Conservation (phyloP, 768 basidiomycete species). For the Collybia sp. region DNA sequence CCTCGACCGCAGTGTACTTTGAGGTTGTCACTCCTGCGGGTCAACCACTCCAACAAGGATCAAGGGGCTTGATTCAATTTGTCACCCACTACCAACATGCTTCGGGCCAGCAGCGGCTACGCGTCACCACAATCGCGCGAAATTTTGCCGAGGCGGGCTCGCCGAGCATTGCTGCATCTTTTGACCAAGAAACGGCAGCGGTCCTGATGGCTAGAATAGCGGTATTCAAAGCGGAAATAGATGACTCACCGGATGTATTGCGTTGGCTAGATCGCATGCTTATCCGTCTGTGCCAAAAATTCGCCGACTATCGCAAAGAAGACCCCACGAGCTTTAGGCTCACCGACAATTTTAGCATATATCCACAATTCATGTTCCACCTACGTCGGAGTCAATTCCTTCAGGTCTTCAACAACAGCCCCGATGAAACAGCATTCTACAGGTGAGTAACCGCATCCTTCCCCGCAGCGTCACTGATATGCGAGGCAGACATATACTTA, state of each 20-base stretch:
- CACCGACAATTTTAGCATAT: constrained; percentile 95
- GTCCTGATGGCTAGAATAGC: constrained; percentile 99
- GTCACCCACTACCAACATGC: constrained; percentile 98
- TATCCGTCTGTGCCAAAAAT: constrained; percentile 97
- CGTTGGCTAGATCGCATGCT: constrained; percentile 99
- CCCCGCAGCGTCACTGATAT: not conserved
- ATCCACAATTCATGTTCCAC: constrained; percentile 99
- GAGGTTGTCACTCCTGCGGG: constrained; percentile 98
- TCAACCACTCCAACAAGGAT: constrained; percentile 83
- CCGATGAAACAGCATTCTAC: constrained; percentile 99
- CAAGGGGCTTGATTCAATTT: constrained; percentile 94
- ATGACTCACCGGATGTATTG: constrained; percentile 94
- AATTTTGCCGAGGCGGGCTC: constrained; percentile 98
- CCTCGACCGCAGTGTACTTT: constrained; percentile 91
- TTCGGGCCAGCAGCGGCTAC: constrained; percentile 89
- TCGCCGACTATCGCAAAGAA: constrained; percentile 98
- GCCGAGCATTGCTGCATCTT: constrained; percentile 86
- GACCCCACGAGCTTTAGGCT: constrained; percentile 93
- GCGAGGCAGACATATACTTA: constrained; percentile 73
- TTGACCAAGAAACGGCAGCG: constrained; percentile 97
- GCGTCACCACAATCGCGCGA: constrained; percentile 97
- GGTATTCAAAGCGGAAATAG: constrained; percentile 98
- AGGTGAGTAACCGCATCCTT: constrained; percentile 46
- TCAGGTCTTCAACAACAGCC: constrained; percentile 99
- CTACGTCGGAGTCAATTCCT: constrained; percentile 94